Conservation (phyloP, 495 filamentous ascomycete species). For the Chaetomium cochliodes region DNA sequence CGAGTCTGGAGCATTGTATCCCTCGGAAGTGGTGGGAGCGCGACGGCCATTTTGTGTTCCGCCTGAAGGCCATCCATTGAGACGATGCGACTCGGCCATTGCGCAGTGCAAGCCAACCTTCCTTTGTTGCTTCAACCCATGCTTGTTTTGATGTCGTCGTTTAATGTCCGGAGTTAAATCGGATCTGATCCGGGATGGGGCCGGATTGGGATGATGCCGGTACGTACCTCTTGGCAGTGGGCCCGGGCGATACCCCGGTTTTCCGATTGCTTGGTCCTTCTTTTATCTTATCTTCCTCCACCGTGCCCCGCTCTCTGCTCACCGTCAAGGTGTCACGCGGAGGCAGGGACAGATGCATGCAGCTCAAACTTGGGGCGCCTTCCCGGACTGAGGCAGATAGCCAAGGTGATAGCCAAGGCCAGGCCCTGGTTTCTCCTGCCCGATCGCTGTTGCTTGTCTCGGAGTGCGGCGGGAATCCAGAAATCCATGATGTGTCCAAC, state of each 20-base stretch:
- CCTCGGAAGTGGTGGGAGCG: background rate
- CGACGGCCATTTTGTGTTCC: background rate
- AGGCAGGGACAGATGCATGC: conserved; percentile 16
- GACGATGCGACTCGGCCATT: background rate
- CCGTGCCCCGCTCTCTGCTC: conserved; percentile 4
- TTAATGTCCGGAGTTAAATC: background rate
- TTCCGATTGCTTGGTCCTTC: background rate
- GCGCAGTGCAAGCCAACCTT: background rate
- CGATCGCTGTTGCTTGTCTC: conserved; percentile 16
- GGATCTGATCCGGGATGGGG: background rate
- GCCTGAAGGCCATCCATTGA: background rate
- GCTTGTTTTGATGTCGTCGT: background rate
- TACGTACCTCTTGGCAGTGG: conserved; percentile 1
- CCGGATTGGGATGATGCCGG: background rate
- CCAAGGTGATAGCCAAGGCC: background rate
- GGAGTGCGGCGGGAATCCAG: conserved; percentile 7
- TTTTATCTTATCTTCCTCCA: conserved; percentile 11
- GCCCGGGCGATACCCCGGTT: background rate
- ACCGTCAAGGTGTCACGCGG: conserved; percentile 11
- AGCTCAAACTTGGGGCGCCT: conserved; percentile 1
- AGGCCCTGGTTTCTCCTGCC: conserved; percentile 11
- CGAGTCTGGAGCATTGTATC: conserved; percentile 22
- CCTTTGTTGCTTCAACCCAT: too few relatives aligned
- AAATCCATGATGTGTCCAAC: conserved; percentile 7
- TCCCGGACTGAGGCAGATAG: background rate